These are phyloP conservation scores for grape (Vitis vinifera) DNA, from an alignment of 164 flowering plant species.

Conservation along the genomic window DNA sequence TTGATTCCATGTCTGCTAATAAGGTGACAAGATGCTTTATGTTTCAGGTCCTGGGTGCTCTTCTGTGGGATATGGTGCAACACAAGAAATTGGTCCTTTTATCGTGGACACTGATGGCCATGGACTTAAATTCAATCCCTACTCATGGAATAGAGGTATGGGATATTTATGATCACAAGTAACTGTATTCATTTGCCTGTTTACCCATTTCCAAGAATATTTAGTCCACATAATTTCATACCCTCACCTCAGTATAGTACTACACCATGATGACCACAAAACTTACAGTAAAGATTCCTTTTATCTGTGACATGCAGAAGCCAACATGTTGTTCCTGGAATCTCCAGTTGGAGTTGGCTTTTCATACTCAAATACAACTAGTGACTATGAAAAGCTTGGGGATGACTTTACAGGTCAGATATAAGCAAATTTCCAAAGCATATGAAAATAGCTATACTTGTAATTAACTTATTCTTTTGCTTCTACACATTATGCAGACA, in stretches of 20 bases:
- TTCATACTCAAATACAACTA: slow-evolving; percentile 76
- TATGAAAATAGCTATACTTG: background rate
- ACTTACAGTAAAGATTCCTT: background rate
- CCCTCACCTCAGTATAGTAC: too few relatives aligned
- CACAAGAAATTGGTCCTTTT: slow-evolving; percentile 97
- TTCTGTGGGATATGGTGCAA: slow-evolving; percentile 98
- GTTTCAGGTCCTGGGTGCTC: slow-evolving; percentile 97
- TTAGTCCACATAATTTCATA: too few relatives aligned
- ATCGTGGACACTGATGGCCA: slow-evolving; percentile 57
- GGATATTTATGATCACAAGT: background rate
- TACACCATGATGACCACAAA: too few relatives aligned
- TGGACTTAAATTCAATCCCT: slow-evolving; percentile 61
- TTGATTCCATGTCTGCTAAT: slow-evolving; percentile 18
- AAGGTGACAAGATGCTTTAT: slow-evolving; percentile 34
- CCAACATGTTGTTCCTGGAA: slow-evolving; percentile 87
- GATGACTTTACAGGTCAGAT: slow-evolving; percentile 80
- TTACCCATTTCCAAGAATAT: too few relatives aligned
- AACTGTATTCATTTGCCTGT: too few relatives aligned
- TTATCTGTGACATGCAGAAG: slow-evolving; percentile 53
- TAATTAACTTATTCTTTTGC: background rate
- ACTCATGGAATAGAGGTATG: slow-evolving; percentile 62
- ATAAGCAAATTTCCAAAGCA: background rate
- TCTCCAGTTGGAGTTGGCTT: slow-evolving; percentile 95
- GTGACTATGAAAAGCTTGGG: slow-evolving; percentile 64
- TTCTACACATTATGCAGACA: too few relatives aligned